phyloP scores from a whole-genome alignment of 176 grass and related monocot species.

The Bolboschoenus planiculmis region DNA sequence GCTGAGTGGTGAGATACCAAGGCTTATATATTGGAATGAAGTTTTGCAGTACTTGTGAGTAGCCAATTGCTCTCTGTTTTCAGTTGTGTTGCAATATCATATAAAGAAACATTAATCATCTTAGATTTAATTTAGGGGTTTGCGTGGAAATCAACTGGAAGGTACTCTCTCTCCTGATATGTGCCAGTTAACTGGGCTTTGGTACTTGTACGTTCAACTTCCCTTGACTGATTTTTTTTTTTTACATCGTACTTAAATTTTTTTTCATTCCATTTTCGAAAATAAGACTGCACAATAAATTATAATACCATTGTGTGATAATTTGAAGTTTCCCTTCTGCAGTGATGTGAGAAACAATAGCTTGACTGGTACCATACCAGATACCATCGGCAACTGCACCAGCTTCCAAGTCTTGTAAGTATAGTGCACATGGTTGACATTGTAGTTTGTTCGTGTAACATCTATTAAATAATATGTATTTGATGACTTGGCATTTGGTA shows the following conservation, averaged over 20 bases:
- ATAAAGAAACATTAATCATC: neutral
- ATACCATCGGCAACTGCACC: slow-evolving; percentile 90
- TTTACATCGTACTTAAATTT: neutral
- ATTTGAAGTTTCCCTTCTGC: neutral
- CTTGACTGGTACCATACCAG: slow-evolving; percentile 68
- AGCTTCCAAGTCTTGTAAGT: slow-evolving; percentile 99
- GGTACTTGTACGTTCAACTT: slow-evolving; percentile 78
- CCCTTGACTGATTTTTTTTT: neutral
- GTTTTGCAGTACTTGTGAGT: slow-evolving; percentile 93
- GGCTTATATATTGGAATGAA: slow-evolving; percentile 99
- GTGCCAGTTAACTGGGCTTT: slow-evolving; percentile 93
- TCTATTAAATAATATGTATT: neutral
- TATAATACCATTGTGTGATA: neutral
- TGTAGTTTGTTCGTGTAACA: neutral
- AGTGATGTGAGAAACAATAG: slow-evolving; percentile 98
- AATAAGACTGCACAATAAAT: neutral
- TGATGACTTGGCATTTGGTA: slow-evolving; percentile 24
- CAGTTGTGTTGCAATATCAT: neutral
- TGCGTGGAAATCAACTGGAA: slow-evolving; percentile 77
- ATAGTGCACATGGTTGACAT: neutral
- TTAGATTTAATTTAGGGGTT: slow-evolving; percentile 34
- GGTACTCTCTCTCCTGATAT: slow-evolving; percentile 80
- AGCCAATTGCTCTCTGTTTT: neutral
- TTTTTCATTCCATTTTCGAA: neutral
- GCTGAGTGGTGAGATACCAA: slow-evolving; percentile 86